A percentile compares a stretch with the other conserved stretches of the same genome.
These are phyloP conservation scores for Croton laevigatus DNA, from an alignment of 441 rosid species.

Conservation along the genomic window DNA sequence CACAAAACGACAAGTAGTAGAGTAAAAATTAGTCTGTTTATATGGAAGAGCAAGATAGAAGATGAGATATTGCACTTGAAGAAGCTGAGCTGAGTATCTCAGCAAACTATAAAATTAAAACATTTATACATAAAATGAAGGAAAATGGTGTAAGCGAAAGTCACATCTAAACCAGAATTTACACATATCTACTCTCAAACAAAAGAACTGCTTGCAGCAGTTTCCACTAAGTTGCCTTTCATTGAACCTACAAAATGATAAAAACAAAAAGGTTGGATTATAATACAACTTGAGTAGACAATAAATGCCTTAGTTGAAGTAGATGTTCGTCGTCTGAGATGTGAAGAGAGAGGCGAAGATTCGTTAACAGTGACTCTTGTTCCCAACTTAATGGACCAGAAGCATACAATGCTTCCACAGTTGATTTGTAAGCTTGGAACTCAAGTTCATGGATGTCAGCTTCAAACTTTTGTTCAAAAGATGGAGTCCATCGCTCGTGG, in stretches of 20 bases:
- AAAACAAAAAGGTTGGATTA: neutral
- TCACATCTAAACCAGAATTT: neutral
- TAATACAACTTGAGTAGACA: slow-evolving; percentile 34
- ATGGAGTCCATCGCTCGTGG: slow-evolving; percentile 20
- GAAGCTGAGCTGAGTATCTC: too few species aligned
- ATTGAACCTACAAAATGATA: too few species aligned
- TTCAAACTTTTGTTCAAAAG: slow-evolving; percentile 33
- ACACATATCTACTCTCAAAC: slow-evolving; percentile 11
- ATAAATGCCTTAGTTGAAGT: slow-evolving; percentile 55
- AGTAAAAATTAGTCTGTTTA: too few species aligned
- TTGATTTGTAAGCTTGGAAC: slow-evolving; percentile 49
- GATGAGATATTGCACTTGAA: too few species aligned
- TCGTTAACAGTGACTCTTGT: slow-evolving; percentile 61
- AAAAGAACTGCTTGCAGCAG: too few species aligned
- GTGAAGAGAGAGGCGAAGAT: slow-evolving; percentile 58
- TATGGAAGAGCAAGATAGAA: too few species aligned
- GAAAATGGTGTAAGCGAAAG: too few species aligned
- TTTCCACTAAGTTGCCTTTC: too few species aligned
- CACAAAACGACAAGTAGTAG: too few species aligned
- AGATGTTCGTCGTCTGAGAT: slow-evolving; percentile 74
- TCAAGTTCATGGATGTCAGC: slow-evolving; percentile 56
- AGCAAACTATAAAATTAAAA: too few species aligned
- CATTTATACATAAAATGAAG: too few species aligned
- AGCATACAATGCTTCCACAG: slow-evolving; percentile 53
- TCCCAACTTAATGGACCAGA: slow-evolving; percentile 83